These are phyloP conservation scores for Petunia secreta DNA, from an alignment of 257 asterid genomes.

Conservation along the genomic window DNA sequence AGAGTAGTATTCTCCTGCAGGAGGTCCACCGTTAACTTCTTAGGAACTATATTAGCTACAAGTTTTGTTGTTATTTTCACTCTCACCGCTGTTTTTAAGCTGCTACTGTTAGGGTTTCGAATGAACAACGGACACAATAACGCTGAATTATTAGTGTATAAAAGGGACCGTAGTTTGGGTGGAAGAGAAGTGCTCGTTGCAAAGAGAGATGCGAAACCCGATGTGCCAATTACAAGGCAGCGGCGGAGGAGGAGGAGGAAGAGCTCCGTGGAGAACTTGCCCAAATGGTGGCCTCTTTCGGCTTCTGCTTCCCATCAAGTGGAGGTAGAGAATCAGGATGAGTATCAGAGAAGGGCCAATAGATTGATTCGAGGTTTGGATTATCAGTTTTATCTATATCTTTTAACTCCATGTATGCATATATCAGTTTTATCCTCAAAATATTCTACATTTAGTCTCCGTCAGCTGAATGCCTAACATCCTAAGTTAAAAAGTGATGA, in stretches of 20 bases:
- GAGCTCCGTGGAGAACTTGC: slow-evolving; percentile 50
- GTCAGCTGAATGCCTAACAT: neutral
- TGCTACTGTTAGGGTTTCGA: slow-evolving; percentile 26
- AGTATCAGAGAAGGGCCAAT: slow-evolving; percentile 69
- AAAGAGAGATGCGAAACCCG: slow-evolving; percentile 39
- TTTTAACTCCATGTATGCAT: neutral
- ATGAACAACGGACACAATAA: slow-evolving; percentile 9
- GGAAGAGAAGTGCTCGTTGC: slow-evolving; percentile 90
- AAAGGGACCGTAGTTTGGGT: slow-evolving; percentile 91
- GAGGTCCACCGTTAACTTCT: slow-evolving; percentile 71
- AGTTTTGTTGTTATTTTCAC: slow-evolving; percentile 48
- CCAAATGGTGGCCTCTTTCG: slow-evolving; percentile 87
- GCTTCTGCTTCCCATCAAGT: slow-evolving; percentile 29
- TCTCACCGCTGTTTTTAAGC: slow-evolving; percentile 47
- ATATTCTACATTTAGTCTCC: neutral
- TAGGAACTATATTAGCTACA: slow-evolving; percentile 46
- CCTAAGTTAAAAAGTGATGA: neutral
- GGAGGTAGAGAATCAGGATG: slow-evolving; percentile 52
- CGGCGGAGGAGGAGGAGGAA: slow-evolving; percentile 40
- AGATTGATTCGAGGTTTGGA: slow-evolving; percentile 66
- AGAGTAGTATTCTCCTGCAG: slow-evolving; percentile 66
- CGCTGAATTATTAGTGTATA: slow-evolving; percentile 61
- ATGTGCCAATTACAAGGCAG: neutral
- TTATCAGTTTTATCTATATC: no score
- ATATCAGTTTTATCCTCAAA: neutral